Conservation (phyloP, 2,329 filamentous ascomycete species). For the Aspergillus ruber region DNA sequence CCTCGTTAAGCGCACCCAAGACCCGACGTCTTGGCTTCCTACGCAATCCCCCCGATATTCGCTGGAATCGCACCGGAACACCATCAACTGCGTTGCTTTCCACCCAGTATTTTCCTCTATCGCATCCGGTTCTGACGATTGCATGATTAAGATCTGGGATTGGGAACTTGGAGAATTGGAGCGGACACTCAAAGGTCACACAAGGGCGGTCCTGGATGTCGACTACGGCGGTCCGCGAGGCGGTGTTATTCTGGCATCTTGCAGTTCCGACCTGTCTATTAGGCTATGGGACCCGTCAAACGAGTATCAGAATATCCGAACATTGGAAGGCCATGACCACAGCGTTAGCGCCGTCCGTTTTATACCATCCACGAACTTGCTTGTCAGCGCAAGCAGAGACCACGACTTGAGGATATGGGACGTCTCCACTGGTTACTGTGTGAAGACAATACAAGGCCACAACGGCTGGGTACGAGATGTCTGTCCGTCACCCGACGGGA, state of each 20-base stretch:
- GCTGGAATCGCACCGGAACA: conserved; percentile 72
- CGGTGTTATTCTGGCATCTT: conserved; percentile 71
- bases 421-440: conserved; percentile 83
- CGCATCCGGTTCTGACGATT: conserved; percentile 85
- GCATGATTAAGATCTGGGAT: conserved; percentile 94
- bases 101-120: conserved; percentile 87
- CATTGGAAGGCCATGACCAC: conserved; percentile 84
- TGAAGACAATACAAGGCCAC: conserved; percentile 83
- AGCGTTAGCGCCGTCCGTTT: conserved; percentile 85
- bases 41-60: conserved; percentile 71
- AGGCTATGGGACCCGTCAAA: conserved; percentile 91
- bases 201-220: conserved; percentile 77
- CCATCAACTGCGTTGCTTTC: conserved; percentile 84
- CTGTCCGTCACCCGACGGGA: conserved; percentile 71
- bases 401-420: conserved; percentile 86
- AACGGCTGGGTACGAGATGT: conserved; percentile 89
- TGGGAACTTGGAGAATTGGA: conserved; percentile 92
- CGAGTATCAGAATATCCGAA: conserved; percentile 92
- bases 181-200: conserved; percentile 85
- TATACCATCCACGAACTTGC: conserved; percentile 76
- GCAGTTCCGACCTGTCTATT: conserved; percentile 84
- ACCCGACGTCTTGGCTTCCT: conserved; percentile 83
- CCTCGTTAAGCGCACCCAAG: conserved; percentile 71
- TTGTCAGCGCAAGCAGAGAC: conserved; percentile 81
- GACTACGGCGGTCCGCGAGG: conserved; percentile 84